phyloP scores from a whole-genome alignment of 2,329 filamentous ascomycete genomes.

The Rosellinia necatrix region DNA sequence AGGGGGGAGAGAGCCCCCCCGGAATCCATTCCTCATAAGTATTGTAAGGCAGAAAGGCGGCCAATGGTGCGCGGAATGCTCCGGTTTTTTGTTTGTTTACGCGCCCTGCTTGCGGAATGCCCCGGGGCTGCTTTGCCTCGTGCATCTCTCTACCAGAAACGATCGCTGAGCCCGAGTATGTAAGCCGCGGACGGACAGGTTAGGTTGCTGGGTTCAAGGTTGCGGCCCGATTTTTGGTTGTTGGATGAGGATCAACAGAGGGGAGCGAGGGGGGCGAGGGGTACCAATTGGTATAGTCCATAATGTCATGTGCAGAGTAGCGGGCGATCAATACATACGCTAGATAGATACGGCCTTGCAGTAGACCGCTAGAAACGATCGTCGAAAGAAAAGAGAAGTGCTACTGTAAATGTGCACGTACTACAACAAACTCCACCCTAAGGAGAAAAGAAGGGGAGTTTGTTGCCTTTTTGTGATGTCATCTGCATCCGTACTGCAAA shows the following conservation, averaged over 20 bases:
- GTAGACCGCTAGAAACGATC: slow-evolving; percentile 11
- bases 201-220: neutral
- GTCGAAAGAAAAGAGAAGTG: neutral
- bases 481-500: too few relatives aligned
- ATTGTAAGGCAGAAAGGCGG: too few relatives aligned
- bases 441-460: too few relatives aligned
- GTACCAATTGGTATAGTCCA: neutral
- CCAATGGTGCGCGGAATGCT: neutral
- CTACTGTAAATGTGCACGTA: neutral
- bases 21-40: too few relatives aligned
- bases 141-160: too few relatives aligned
- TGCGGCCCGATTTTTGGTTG: neutral
- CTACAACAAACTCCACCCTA: too few relatives aligned
- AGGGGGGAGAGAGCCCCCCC: neutral
- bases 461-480: too few relatives aligned
- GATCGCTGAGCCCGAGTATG: too few relatives aligned
- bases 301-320: neutral
- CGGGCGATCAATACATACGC: too few relatives aligned
- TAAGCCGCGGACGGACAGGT: neutral
- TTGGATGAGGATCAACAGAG: slow-evolving; percentile 20
- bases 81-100: neutral
- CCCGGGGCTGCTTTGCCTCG: neutral
- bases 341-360: too few relatives aligned
- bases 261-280: neutral
- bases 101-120: neutral